Base-by-base conservation (phyloP, 176 grass and related monocot genomes). In the Poa annua region DNA sequence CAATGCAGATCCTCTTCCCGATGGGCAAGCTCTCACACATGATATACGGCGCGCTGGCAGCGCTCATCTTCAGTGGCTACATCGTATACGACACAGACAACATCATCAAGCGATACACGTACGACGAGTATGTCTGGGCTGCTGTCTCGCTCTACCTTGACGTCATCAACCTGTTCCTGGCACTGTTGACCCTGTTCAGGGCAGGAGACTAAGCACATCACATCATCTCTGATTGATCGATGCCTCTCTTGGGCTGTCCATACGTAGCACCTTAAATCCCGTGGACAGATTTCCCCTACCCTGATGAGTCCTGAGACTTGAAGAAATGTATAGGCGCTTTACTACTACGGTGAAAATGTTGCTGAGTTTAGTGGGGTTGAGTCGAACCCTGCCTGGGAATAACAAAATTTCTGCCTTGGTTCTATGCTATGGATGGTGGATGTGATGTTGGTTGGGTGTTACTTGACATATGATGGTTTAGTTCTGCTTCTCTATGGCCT, bases 51-150 rank as follows among this genome's bases (percentile, higher is more conserved):
- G 92, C 81, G 2, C 33, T 97, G 49, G 94, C 83, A 0, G 80
- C 94, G 2, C 76, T 97, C 51, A 80, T 97, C 70, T 97, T 97
- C 83, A 85, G 92, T 15, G 94, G 86, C 36, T 97, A 94, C 81
- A 85, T 97, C n/a, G 62, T 97, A 74, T 94, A 97, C 13, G 94
- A 97, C 86, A 97, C 94, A 0, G 81, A 97, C 86, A 97, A 97
- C 77, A 78, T 97, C 76, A 97, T 97, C 83, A 97, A 87, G 85
- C 89, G 92, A 22, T 93, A 78, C 83, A 83, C 89, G 1, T 97
- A 97, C 1, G 94, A 97, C 16, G 84, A 97, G 55, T 97, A 97
- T 20, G 87, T 97, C 74, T 97, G 92, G 90, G 95, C 95, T 0
- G 86, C 95, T 0, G 88, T 92, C 56, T 74, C 81, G 1, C 89